These are phyloP conservation scores for Leishmania turanica DNA, from an alignment of 208 protist species.

Conservation along the genomic window DNA sequence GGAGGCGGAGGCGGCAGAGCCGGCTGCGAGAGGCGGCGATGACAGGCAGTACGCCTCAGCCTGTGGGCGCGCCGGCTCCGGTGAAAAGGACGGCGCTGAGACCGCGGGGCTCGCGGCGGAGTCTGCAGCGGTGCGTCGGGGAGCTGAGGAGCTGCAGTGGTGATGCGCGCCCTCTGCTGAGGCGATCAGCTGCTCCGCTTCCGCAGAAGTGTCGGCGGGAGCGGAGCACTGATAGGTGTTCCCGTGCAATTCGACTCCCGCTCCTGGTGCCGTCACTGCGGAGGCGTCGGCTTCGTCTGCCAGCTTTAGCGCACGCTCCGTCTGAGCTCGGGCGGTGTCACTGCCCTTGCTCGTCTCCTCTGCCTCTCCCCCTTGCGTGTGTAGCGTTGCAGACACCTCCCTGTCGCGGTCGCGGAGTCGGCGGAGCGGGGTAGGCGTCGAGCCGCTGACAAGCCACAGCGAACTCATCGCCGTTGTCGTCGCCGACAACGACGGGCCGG, in stretches of 20 bases:
- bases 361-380: not conserved
- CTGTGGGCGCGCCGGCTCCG: conserved; percentile 9
- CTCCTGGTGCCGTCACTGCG: not conserved
- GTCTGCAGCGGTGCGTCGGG: not conserved
- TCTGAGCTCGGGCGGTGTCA: not conserved
- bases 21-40: not conserved
- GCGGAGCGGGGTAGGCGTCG: conserved; percentile 53
- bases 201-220: not conserved
- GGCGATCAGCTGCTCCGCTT: too few species aligned
- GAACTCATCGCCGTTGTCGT: conserved; percentile 23
- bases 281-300: not conserved
- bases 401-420: conserved; percentile 14
- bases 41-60: not conserved
- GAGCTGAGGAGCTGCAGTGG: not conserved
- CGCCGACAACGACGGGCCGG: conserved; percentile 8
- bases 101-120: not conserved
- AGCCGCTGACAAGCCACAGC: conserved; percentile 56
- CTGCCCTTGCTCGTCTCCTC: not conserved
- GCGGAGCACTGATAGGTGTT: not conserved
- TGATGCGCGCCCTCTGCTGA: not conserved
- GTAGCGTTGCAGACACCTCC: not conserved
- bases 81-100: conserved; percentile 10
- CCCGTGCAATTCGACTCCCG: not conserved
- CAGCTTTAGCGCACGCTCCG: not conserved
- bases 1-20: not conserved